A percentile compares a stretch with the other conserved stretches of the same genome.
Conservation (phyloP, 23 red algal genomes). For the Agarophyton chilense region DNA sequence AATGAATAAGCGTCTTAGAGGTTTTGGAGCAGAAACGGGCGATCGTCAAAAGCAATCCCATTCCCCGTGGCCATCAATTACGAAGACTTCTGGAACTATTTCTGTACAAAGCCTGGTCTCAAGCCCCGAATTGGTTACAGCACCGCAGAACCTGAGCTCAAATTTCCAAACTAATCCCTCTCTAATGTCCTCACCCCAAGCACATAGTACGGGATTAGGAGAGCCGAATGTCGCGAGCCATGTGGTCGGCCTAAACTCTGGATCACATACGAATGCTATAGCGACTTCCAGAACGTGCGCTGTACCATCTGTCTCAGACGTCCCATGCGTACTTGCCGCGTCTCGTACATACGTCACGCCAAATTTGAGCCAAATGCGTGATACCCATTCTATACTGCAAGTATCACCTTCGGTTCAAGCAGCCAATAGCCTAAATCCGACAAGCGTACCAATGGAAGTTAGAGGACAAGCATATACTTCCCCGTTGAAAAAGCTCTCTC, state of each 20-base stretch:
- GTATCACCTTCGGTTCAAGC: not conserved
- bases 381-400: not conserved
- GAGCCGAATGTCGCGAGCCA: not conserved
- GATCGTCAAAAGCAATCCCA: not conserved
- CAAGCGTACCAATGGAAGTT: not conserved
- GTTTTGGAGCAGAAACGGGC: not conserved
- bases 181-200: not conserved
- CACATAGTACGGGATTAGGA: not conserved
- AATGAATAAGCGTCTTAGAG: not conserved
- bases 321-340: not conserved
- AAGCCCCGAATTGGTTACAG: not conserved
- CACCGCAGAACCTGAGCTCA: not conserved
- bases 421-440: not conserved
- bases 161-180: not conserved
- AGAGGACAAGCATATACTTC: not conserved
- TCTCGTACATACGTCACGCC: not conserved
- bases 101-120: not conserved
- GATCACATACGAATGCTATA: not conserved
- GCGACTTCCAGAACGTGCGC: not conserved
- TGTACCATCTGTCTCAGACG: not conserved
- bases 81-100: not conserved
- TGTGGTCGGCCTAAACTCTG: not conserved
- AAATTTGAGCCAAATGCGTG: not conserved
- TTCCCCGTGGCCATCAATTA: not conserved
- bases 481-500: not conserved